Evolutionary conservation across 2,329 filamentous ascomycete genomes (phyloP).

Genomic region (Penicillium sp.): DNA sequence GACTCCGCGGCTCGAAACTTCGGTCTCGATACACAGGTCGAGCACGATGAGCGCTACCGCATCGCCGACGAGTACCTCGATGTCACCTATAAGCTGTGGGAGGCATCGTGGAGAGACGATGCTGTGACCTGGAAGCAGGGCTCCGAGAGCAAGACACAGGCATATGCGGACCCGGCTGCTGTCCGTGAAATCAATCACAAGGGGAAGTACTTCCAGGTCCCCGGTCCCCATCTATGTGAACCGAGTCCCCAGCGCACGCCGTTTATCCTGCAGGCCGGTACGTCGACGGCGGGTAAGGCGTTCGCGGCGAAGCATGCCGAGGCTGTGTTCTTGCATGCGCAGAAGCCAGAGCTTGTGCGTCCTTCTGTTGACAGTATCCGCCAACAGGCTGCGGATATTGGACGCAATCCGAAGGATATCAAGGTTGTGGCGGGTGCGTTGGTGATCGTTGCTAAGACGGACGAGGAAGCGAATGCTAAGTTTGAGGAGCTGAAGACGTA

Average conservation of each 20-base stretch:
- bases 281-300: slow-evolving; percentile 45
- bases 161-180: slow-evolving; percentile 35
- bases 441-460: slow-evolving; percentile 46
- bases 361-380: slow-evolving; percentile 45
- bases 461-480: slow-evolving; percentile 45
- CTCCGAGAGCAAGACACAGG: slow-evolving; percentile 10
- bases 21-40: slow-evolving; percentile 46
- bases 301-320: slow-evolving; percentile 48
- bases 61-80: slow-evolving; percentile 51
- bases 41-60: slow-evolving; percentile 51
- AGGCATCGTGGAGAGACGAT: slow-evolving; percentile 51
- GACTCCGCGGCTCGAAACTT: slow-evolving; percentile 50
- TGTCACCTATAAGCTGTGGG: slow-evolving; percentile 52
- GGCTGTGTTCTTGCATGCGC: slow-evolving; percentile 48
- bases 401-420: slow-evolving; percentile 41
- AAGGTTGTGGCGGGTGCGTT: slow-evolving; percentile 48
- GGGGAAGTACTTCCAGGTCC: slow-evolving; percentile 44
- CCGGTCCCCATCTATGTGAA: slow-evolving; percentile 46
- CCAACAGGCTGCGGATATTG: slow-evolving; percentile 37
- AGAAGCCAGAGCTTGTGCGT: slow-evolving; percentile 43
- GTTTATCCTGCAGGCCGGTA: slow-evolving; percentile 49
- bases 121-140: slow-evolving; percentile 31
- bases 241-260: slow-evolving; percentile 50
- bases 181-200: slow-evolving; percentile 41
- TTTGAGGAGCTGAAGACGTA: slow-evolving; percentile 44